Conservation (phyloP, 1,284 basidiomycete species). For the Vanrija humicola region DNA sequence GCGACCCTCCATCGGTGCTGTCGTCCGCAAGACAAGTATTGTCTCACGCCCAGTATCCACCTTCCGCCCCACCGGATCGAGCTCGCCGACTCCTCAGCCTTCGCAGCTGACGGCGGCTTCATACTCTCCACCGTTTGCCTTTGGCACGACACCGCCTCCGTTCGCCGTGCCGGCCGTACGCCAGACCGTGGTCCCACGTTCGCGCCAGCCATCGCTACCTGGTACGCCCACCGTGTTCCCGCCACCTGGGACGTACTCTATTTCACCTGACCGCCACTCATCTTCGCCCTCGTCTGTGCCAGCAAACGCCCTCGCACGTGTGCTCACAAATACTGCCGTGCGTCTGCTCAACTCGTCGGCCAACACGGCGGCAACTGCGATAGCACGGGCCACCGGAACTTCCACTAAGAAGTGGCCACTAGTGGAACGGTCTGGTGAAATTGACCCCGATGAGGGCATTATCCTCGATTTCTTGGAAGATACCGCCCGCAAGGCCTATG, state of each 20-base stretch:
- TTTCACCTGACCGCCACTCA: slow-evolving; percentile 18
- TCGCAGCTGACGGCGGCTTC: slow-evolving; percentile 26
- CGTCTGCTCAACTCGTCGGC: slow-evolving; percentile 73
- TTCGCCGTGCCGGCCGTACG: slow-evolving; percentile 40
- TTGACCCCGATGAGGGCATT: slow-evolving; percentile 74
- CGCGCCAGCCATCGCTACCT: slow-evolving; percentile 35
- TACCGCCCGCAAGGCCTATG: slow-evolving; percentile 90
- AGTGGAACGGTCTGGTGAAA: slow-evolving; percentile 31
- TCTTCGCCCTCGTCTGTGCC: slow-evolving; percentile 37
- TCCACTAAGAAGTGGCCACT: slow-evolving; percentile 27
- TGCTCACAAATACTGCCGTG: slow-evolving; percentile 81
- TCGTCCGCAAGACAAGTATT: slow-evolving; percentile 43
- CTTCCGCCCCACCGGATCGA: slow-evolving; percentile 22
- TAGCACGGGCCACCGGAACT: slow-evolving; percentile 39
- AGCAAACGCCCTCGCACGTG: slow-evolving; percentile 71
- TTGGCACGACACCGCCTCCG: slow-evolving; percentile 47
- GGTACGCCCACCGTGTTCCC: slow-evolving; percentile 37
- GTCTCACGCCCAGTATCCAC: slow-evolving; percentile 44
- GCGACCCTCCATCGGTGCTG: slow-evolving; percentile 32
- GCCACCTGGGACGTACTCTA: slow-evolving; percentile 19
- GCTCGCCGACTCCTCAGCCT: slow-evolving; percentile 7
- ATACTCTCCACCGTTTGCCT: slow-evolving; percentile 50
- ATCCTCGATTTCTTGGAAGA: slow-evolving; percentile 75
- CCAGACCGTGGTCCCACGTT: slow-evolving; percentile 9
- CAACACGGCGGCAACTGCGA: slow-evolving; percentile 37